A percentile compares a stretch with the other conserved stretches of the same genome.
These are phyloP conservation scores for Anethum foeniculum DNA, from an alignment of 140 eudicot species.

Conservation along the genomic window DNA sequence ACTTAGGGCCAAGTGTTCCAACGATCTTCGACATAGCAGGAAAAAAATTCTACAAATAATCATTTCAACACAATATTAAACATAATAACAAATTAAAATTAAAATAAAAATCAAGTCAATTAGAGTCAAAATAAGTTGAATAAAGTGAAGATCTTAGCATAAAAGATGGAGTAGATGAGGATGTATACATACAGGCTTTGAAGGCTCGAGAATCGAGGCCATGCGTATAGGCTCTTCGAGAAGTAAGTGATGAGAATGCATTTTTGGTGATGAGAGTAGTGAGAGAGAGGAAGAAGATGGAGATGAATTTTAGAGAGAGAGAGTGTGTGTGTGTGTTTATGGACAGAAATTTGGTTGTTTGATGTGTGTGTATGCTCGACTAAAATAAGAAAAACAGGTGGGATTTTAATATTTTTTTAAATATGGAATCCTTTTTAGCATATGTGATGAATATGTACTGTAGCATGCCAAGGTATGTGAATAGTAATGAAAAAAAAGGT, in stretches of 20 bases:
- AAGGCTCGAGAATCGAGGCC: constrained; percentile 89
- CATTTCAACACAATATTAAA: not conserved
- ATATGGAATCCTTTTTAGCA: not conserved
- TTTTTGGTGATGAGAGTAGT: not conserved
- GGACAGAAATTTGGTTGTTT: not conserved
- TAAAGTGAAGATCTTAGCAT: not conserved
- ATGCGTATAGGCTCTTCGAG: constrained; percentile 90
- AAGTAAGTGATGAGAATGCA: constrained; percentile 84
- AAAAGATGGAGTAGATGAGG: not conserved
- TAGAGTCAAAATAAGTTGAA: not conserved
- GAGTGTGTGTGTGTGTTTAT: not conserved
- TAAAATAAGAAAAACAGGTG: not conserved
- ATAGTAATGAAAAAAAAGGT: no score
- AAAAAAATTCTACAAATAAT: constrained; percentile 57
- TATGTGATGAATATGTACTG: no score
- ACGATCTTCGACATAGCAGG: constrained; percentile 97
- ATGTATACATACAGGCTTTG: constrained; percentile 49
- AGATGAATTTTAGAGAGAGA: not conserved
- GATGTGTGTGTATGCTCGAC: not conserved
- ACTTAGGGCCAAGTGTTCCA: constrained; percentile 84
- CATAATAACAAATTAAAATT: not conserved
- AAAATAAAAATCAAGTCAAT: not conserved
- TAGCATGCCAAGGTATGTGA: no score
- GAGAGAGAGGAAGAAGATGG: not conserved
- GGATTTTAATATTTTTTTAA: not conserved